Evolutionary conservation across 2,329 filamentous ascomycete species (phyloP).

Genomic region (Hymenoscyphus linearis): DNA sequence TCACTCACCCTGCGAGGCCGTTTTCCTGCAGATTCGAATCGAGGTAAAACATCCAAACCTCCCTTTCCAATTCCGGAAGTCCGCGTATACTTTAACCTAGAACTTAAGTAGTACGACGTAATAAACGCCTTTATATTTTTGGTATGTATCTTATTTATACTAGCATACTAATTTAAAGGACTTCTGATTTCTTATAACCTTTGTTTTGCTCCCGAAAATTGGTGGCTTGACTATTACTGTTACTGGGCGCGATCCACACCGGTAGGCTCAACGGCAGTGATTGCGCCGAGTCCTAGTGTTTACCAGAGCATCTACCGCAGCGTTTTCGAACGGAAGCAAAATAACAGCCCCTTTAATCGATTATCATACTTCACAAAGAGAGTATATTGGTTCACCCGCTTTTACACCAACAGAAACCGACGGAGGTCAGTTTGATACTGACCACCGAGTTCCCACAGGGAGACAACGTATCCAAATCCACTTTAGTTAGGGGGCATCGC

Average conservation of each 20-base stretch:
- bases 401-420: no score
- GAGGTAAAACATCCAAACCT: not conserved
- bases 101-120: no score
- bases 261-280: slow-evolving; percentile 67
- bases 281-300: slow-evolving; percentile 81
- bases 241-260: slow-evolving; percentile 58
- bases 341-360: slow-evolving; percentile 29
- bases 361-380: no score
- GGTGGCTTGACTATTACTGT: no score
- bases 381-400: no score
- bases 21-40: not conserved
- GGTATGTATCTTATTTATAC: not conserved
- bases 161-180: not conserved
- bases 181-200: not conserved
- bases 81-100: no score
- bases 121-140: no score
- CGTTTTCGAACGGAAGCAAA: slow-evolving; percentile 78
- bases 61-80: not conserved
- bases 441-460: no score
- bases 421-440: no score
- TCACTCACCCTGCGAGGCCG: not conserved
- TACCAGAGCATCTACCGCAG: slow-evolving; percentile 98
- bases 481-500: no score
- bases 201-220: not conserved
- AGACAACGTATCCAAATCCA: no score